phyloP scores from a whole-genome alignment of 305 asterid species.

The Fraxinus floribunda region DNA sequence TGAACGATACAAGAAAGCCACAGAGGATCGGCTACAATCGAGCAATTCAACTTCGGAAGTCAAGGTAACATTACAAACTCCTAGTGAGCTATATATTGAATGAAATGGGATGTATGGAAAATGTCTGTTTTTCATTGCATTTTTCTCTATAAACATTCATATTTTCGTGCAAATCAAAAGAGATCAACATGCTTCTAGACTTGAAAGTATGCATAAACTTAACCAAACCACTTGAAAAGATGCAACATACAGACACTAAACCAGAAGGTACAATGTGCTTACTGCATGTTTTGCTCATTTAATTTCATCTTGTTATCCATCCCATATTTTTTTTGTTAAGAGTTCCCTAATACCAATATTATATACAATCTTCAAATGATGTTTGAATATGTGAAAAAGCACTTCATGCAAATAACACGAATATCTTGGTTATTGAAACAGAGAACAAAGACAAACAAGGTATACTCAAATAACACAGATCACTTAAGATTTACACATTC shows the following conservation, averaged over 20 bases:
- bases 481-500: neutral
- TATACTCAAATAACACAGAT: neutral
- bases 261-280: neutral
- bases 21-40: conserved; percentile 39
- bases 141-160: neutral
- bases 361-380: neutral
- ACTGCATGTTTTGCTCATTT: neutral
- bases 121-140: neutral
- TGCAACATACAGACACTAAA: neutral
- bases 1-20: conserved; percentile 54
- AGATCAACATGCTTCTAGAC: neutral
- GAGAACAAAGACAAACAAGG: neutral
- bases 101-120: neutral
- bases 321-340: neutral
- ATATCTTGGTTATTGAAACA: neutral
- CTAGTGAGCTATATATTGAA: neutral
- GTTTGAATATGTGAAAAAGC: neutral
- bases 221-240: neutral
- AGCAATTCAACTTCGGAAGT: conserved; percentile 48
- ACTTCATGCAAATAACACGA: neutral
- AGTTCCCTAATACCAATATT: neutral
- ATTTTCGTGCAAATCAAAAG: neutral
- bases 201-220: neutral
- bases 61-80: conserved; percentile 38
- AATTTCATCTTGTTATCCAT: neutral